A percentile compares a stretch with the other conserved stretches of the same genome.
phyloP scores from a whole-genome alignment of 306 rosid genomes.

The Arachis stenosperma region DNA sequence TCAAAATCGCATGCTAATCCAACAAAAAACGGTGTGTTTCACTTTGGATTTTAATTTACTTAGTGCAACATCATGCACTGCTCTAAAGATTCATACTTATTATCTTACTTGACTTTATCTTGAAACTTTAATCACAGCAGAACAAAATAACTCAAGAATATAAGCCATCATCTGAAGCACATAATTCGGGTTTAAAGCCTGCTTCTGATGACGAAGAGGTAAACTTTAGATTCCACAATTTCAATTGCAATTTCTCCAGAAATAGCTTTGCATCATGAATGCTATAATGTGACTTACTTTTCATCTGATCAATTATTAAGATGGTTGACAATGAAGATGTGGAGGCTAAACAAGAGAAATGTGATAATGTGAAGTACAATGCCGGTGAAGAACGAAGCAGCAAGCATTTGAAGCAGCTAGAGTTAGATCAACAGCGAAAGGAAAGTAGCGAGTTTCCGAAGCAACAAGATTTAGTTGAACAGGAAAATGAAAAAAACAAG shows the following conservation, averaged over 20 bases:
- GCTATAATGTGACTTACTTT: conserved; percentile 9
- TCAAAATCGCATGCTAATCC: conserved; percentile 61
- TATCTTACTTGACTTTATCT: conserved; percentile 23
- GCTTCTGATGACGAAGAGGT: conserved; percentile 61
- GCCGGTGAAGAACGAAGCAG: conserved; percentile 30
- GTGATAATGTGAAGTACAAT: conserved; percentile 29
- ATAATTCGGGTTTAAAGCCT: conserved; percentile 41
- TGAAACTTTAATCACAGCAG: conserved; percentile 44
- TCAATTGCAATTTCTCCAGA: conserved; percentile 6
- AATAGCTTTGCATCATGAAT: conserved; percentile 11
- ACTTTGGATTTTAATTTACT: conserved; percentile 13
- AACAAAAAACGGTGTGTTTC: conserved; percentile 59
- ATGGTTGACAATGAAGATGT: conserved; percentile 53
- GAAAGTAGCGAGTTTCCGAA: conserved; percentile 35
- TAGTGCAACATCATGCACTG: conserved; percentile 4
- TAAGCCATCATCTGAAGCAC: conserved; percentile 32
- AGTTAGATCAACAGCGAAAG: conserved; percentile 54
- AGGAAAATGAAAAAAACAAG: conserved; percentile 38
- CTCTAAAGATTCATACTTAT: not conserved
- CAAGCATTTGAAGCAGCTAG: conserved; percentile 44
- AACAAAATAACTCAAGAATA: conserved; percentile 53
- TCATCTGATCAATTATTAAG: conserved; percentile 44
- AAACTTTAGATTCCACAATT: conserved; percentile 41
- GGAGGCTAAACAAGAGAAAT: conserved; percentile 41
- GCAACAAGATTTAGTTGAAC: conserved; percentile 43